phyloP scores from a whole-genome alignment of 805 yeast species.

The Metschnikowia lochheadii region DNA sequence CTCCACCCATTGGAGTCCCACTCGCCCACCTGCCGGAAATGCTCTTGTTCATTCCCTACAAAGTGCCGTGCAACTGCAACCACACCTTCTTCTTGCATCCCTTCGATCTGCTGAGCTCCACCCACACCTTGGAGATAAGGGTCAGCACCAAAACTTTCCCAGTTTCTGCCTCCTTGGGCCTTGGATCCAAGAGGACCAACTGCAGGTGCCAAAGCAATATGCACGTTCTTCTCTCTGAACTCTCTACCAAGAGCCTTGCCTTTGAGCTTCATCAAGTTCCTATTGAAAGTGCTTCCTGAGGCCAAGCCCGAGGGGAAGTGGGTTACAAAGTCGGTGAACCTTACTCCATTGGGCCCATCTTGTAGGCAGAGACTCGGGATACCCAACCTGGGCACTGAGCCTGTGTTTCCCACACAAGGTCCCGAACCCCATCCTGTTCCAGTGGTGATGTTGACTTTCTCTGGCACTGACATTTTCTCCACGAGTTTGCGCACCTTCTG shows the following conservation, averaged over 20 bases:
- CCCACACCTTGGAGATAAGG: conserved; percentile 57
- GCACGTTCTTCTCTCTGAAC: conserved; percentile 50
- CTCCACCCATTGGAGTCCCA: conserved; percentile 46
- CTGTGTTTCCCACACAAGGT: conserved; percentile 60
- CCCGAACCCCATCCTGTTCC: conserved; percentile 65
- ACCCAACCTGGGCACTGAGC: conserved; percentile 51
- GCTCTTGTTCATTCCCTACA: conserved; percentile 62
- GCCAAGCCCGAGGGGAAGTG: conserved; percentile 59
- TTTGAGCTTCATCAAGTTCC: conserved; percentile 45
- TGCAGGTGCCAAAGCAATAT: conserved; percentile 53
- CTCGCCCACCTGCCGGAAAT: conserved; percentile 51
- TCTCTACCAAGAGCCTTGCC: conserved; percentile 58
- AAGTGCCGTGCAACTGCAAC: conserved; percentile 55
- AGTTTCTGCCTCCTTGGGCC: conserved; percentile 61
- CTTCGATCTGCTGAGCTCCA: conserved; percentile 50
- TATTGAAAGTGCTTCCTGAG: conserved; percentile 55
- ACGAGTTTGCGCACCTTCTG: conserved; percentile 53
- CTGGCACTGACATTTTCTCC: conserved; percentile 51
- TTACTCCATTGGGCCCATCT: conserved; percentile 61
- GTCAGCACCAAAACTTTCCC: conserved; percentile 63
- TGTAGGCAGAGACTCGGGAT: conserved; percentile 55
- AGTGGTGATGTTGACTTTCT: conserved; percentile 59
- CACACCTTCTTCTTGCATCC: conserved; percentile 56
- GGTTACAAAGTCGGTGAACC: conserved; percentile 53
- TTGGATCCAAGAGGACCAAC: conserved; percentile 59